Percentiles rank a stretch among this genome's conserved stretches.
Evolutionary conservation across 257 asterid genomes (phyloP).

Genomic region (Petrea volubilis): DNA sequence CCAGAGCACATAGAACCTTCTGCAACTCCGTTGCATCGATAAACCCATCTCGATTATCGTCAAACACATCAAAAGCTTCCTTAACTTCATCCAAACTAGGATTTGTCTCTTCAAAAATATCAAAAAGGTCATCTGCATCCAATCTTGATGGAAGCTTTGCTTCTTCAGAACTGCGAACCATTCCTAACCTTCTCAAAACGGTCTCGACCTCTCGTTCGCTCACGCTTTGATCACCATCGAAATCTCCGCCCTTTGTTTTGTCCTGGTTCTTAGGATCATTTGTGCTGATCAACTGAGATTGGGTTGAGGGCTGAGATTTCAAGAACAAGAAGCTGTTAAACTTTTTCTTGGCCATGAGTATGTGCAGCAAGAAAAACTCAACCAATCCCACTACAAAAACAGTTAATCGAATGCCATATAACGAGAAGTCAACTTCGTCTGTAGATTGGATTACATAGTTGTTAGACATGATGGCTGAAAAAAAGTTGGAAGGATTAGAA

Average conservation of each 20-base stretch:
- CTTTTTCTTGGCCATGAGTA: conserved; percentile 31
- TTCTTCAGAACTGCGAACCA: conserved; percentile 30
- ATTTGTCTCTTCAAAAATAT: conserved; percentile 47
- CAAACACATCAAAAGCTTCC: conserved; percentile 71
- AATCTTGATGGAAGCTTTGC: conserved; percentile 29
- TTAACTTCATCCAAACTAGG: conserved; percentile 47
- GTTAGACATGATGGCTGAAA: conserved; percentile 34
- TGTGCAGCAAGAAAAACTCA: conserved; percentile 31
- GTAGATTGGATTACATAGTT: conserved; percentile 29
- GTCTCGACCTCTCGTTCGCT: conserved; percentile 44
- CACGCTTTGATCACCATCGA: conserved; percentile 24
- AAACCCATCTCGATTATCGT: conserved; percentile 65
- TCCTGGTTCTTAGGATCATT: conserved; percentile 9
- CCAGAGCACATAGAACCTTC: conserved; percentile 50
- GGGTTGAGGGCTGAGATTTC: conserved; percentile 30
- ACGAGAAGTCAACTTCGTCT: conserved; percentile 20
- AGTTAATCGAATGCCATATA: conserved; percentile 24
- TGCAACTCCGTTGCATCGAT: conserved; percentile 72
- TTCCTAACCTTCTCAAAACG: conserved; percentile 49
- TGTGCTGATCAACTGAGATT: not conserved
- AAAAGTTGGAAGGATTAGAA: not conserved
- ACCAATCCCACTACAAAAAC: conserved; percentile 37
- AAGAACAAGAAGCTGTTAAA: conserved; percentile 33
- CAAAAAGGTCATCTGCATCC: conserved; percentile 27
- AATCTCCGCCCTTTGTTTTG: not conserved